Base-by-base conservation (phyloP, 768 basidiomycete species). In the Scleroderma citrinum region DNA sequence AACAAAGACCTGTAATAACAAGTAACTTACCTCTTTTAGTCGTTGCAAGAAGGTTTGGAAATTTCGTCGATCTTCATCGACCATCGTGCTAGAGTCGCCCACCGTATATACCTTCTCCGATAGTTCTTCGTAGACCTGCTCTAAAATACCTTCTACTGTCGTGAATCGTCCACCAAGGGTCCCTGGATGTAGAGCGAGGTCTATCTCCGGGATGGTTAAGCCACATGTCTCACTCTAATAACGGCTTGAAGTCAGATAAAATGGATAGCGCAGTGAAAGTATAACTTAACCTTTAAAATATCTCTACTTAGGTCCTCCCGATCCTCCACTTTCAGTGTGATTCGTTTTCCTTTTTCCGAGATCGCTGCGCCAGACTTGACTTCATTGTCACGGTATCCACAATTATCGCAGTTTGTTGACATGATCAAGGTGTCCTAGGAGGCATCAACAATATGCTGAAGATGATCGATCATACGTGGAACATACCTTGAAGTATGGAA, bases 131-230 rank as follows among this genome's bases (percentile, higher is more conserved):
- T 95, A 92, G 2, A 99, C 78, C 61, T 98, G 96, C 50, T 89
- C 80, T 31, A 99, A 75, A 47, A 98, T 85, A 19, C 96, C 96
- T 67, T 99, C 96, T 19, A 98, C 75, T 0, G 96, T 99, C 0
- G 96, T 99, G 72, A 99, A 99, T 10, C 96, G 80, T 8, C 96
- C 96, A 12, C 96, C 96, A 3, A 99, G 81, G 0, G 96, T 98
- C 5, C 96, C 96, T 16, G 91, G 83, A 37, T 90, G 85, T 5
- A 99, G 80, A 11, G 84, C 81, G 7, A 99, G 83, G 46, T 97
- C 90, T 55, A 98, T 96, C 62, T 99, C 96, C 3, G 96, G 94
- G 38, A 99, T 91, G 3, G 70, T 74, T 26, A 99, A 72, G 16
- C 92, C 92, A 16, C 88, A 88, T 0, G 89, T 92, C 61, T 99